phyloP scores from a whole-genome alignment of 305 asterid genomes.

The Ajuga reptans region DNA sequence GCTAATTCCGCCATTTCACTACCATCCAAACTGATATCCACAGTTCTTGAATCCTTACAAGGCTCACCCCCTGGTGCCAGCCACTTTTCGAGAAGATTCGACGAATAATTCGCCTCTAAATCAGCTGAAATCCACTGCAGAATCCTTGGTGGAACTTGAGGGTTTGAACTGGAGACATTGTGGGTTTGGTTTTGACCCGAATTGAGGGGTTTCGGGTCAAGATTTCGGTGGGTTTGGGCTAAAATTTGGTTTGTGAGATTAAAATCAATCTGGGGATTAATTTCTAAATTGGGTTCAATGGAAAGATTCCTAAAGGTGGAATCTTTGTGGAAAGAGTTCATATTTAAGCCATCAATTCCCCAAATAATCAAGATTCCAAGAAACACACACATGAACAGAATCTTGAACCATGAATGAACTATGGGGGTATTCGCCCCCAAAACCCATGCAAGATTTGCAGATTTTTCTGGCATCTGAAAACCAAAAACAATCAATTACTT shows the following conservation, averaged over 20 bases:
- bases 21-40: conserved; percentile 52
- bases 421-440: conserved; percentile 39
- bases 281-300: conserved; percentile 18
- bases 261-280: conserved; percentile 24
- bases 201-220: conserved; percentile 13
- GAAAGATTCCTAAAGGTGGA: conserved; percentile 33
- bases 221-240: conserved; percentile 24
- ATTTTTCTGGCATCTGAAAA: conserved; percentile 59
- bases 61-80: conserved; percentile 58
- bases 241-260: conserved; percentile 30
- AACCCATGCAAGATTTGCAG: conserved; percentile 46
- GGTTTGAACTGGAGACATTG: conserved; percentile 5
- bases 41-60: conserved; percentile 63
- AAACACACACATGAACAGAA: conserved; percentile 45
- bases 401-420: conserved; percentile 66
- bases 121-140: conserved; percentile 60
- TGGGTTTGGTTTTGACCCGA: neutral
- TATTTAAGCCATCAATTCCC: conserved; percentile 47
- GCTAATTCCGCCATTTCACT: conserved; percentile 33
- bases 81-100: conserved; percentile 50
- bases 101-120: conserved; percentile 56
- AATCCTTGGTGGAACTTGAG: conserved; percentile 24
- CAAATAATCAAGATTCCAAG: conserved; percentile 66
- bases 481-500: neutral
- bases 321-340: conserved; percentile 30